phyloP scores from a whole-genome alignment of 352 stramenopile species.

The Globisporangium canariense region DNA sequence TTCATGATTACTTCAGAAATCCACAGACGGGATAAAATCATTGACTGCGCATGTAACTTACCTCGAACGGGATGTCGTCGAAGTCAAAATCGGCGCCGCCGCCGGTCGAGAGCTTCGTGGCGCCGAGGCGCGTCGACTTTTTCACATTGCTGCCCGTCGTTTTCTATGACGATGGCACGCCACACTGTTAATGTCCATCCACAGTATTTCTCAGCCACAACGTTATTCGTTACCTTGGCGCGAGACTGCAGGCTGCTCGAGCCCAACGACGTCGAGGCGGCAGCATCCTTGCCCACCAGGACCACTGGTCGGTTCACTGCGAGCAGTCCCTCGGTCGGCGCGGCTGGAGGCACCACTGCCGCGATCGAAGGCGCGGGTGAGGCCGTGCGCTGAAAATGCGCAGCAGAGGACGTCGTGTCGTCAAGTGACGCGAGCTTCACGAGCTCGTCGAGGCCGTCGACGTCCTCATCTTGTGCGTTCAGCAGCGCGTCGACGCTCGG shows the following conservation, averaged over 20 bases:
- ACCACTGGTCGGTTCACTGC: constrained; percentile 69
- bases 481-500: constrained; percentile 37
- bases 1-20: neutral
- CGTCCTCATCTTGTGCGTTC: constrained; percentile 27
- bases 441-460: constrained; percentile 76
- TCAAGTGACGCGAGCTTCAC: constrained; percentile 69
- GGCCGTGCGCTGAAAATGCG: constrained; percentile 47
- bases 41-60: constrained; percentile 15
- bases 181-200: neutral
- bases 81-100: constrained; percentile 79
- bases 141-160: constrained; percentile 31
- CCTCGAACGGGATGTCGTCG: constrained; percentile 85
- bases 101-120: constrained; percentile 73
- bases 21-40: neutral
- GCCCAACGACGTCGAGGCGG: constrained; percentile 31
- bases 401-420: constrained; percentile 20
- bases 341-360: constrained; percentile 8
- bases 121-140: constrained; percentile 57
- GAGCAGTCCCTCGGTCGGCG: constrained; percentile 35
- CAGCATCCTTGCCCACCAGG: constrained; percentile 60
- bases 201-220: neutral
- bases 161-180: constrained; percentile 21
- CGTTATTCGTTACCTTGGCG: constrained; percentile 37
- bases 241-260: constrained; percentile 54
- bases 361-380: constrained; percentile 5